Evolutionary conservation across 148 eudicot genomes (phyloP).

Genomic region (Rhododendron kiyosumense): DNA sequence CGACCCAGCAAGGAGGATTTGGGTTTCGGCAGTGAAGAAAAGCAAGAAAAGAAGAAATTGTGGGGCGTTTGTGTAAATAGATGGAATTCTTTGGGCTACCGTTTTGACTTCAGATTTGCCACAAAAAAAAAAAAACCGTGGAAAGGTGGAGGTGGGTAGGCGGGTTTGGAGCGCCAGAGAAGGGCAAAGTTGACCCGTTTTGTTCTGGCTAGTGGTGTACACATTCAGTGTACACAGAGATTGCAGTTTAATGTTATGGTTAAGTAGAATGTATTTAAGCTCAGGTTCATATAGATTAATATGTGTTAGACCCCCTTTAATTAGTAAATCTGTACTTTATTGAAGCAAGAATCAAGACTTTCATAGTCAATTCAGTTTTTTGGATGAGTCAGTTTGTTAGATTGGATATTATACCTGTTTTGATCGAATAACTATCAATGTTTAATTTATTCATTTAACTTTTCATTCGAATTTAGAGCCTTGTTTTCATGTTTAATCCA

Average conservation of each 20-base stretch:
- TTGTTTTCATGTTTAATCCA: not conserved
- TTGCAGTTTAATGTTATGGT: not conserved
- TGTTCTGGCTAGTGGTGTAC: not conserved
- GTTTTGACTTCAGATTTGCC: not conserved
- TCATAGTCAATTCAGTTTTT: not conserved
- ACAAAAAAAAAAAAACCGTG: not conserved
- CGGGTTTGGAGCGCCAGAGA: not conserved
- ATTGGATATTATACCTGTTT: not conserved
- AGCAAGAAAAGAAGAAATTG: not conserved
- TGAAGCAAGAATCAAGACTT: not conserved
- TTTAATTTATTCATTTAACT: no score
- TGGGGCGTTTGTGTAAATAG: constrained; percentile 20
- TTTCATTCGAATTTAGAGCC: no score
- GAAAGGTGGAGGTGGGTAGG: not conserved
- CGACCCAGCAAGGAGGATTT: constrained; percentile 16
- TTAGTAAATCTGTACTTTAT: not conserved
- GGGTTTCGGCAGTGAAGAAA: constrained; percentile 22
- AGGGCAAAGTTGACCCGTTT: constrained; percentile 6
- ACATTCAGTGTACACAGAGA: not conserved
- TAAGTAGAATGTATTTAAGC: not conserved
- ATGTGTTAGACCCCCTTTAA: not conserved
- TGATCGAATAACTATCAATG: no score
- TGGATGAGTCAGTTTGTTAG: no score
- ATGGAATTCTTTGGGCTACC: constrained; percentile 25
- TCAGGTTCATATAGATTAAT: not conserved